A percentile compares a stretch with the other conserved stretches of the same genome.
These are phyloP conservation scores for Pythium dissimile DNA, from an alignment of 352 stramenopile species.

Conservation along the genomic window DNA sequence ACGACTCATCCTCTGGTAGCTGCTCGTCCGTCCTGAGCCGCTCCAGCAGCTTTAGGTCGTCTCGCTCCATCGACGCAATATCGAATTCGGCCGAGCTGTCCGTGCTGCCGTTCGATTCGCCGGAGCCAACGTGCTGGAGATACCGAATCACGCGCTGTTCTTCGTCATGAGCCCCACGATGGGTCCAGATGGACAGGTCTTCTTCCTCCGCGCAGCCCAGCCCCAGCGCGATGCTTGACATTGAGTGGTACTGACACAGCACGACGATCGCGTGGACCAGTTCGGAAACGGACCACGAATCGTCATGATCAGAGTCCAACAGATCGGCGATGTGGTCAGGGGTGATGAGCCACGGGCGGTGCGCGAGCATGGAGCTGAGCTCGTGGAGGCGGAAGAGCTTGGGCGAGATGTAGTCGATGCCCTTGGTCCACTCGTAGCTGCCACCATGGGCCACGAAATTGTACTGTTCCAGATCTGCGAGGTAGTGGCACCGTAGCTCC, in stretches of 20 bases:
- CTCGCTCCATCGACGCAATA: constrained; percentile 65
- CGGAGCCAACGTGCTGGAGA: constrained; percentile 12
- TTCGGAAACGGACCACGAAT: constrained; percentile 86
- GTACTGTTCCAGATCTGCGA: constrained; percentile 76
- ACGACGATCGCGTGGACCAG: constrained; percentile 86
- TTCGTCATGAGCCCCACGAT: constrained; percentile 42
- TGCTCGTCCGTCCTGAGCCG: constrained; percentile 55
- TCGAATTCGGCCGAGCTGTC: constrained; percentile 52
- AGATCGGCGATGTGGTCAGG: constrained; percentile 72
- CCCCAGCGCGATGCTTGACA: constrained; percentile 73
- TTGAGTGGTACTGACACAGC: constrained; percentile 79
- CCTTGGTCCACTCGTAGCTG: constrained; percentile 77
- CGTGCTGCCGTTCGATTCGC: constrained; percentile 36
- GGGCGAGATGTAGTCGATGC: constrained; percentile 71
- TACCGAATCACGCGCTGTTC: constrained; percentile 21
- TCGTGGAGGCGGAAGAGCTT: constrained; percentile 85
- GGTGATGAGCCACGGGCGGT: constrained; percentile 83
- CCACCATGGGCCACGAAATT: constrained; percentile 83
- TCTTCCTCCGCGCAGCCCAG: constrained; percentile 76
- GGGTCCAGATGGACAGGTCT: constrained; percentile 64
- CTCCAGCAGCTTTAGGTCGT: constrained; percentile 67
- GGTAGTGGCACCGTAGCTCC: constrained; percentile 77
- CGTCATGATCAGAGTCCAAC: constrained; percentile 60
- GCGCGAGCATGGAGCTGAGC: constrained; percentile 76
- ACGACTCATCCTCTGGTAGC: background rate